Conservation (phyloP, 495 filamentous ascomycete species). For the Cercophora scortea region DNA sequence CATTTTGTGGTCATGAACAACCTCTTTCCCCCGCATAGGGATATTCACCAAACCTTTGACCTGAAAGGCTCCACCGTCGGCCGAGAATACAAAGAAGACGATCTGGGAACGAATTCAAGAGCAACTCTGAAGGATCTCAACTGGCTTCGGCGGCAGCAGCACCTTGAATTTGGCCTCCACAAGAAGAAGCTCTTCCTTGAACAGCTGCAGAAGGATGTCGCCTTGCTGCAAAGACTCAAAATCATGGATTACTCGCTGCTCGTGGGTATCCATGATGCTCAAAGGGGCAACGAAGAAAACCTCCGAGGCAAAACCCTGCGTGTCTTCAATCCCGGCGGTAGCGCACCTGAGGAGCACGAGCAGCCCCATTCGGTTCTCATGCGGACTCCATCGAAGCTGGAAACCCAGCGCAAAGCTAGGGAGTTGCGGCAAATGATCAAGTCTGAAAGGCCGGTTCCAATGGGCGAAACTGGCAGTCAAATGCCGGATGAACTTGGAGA, state of each 20-base stretch:
- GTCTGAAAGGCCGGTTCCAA: conserved; percentile 80
- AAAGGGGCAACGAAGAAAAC: conserved; percentile 88
- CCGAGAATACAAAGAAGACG: conserved; percentile 81
- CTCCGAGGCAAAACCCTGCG: conserved; percentile 89
- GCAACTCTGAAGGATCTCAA: conserved; percentile 96
- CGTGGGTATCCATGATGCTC: conserved; percentile 86
- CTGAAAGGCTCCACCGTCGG: conserved; percentile 96
- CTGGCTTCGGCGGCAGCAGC: conserved; percentile 79
- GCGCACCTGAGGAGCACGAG: conserved; percentile 42
- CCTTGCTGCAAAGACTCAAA: conserved; percentile 72
- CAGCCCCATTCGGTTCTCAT: conserved; percentile 54
- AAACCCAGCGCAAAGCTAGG: conserved; percentile 83
- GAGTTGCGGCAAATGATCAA: conserved; percentile 90
- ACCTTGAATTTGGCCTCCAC: conserved; percentile 77
- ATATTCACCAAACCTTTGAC: conserved; percentile 96
- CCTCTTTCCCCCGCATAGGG: conserved; percentile 91
- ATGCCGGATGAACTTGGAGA: conserved; percentile 86
- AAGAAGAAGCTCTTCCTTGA: conserved; percentile 83
- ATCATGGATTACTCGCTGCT: conserved; percentile 99
- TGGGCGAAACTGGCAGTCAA: conserved; percentile 71
- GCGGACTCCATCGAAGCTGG: conserved; percentile 89
- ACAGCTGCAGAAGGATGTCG: conserved; percentile 82
- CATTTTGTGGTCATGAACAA: conserved; percentile 99
- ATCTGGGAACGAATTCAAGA: conserved; percentile 78
- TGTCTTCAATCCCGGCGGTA: conserved; percentile 88